Base-by-base conservation (phyloP, 352 stramenopile genomes). In the Thalassiosira ordinaria region DNA sequence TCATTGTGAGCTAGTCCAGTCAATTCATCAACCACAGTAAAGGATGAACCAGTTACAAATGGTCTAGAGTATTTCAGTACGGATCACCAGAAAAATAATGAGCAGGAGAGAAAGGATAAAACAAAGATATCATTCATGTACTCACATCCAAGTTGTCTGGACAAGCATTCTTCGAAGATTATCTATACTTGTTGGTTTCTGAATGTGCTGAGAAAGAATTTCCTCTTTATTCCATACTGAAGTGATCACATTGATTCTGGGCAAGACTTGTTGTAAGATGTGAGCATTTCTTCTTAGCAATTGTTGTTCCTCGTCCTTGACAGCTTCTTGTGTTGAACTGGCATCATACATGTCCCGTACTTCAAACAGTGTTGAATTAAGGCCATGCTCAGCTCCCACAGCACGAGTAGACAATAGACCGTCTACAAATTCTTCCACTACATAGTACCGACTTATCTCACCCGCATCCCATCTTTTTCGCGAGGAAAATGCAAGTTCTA, bases 401-500 rank as follows among this genome's bases (percentile, higher is more conserved):
- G 52, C 51, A 41, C 56, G 35, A 66, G 11, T 22, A 47, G 29
- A 62, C n/a, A 86, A 61, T 29, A 86, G 53, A 39, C 64, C 59
- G 52, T 91, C 68, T 3, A 88, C 73, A 71, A 89, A 84, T 20
- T 79, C 0, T 56, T 53, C 18, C 26, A 88, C 78, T 55, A 90
- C 66, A 22, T 76, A 41, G 75, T 84, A 84, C 59, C 74, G 68
- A 70, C 74, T 37, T 35, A 86, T 81, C 67, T 88, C 51, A 46
- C 77, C 80, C 7, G 22, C 49, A 27, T 78, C 71, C 71, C 72
- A 89, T 61, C 49, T 41, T 26, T 61, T 62, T 26, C 82, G 84
- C 51, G 71, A 74, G 16, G 22, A 27, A 56, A 64, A 47, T 8
- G 85, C 75, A 2, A 89, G 44, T 6, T 87, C 78, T 26, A 77